These are phyloP conservation scores for Kentomonas sorsogonicus DNA, from an alignment of 208 protist genomes.

Conservation along the genomic window DNA sequence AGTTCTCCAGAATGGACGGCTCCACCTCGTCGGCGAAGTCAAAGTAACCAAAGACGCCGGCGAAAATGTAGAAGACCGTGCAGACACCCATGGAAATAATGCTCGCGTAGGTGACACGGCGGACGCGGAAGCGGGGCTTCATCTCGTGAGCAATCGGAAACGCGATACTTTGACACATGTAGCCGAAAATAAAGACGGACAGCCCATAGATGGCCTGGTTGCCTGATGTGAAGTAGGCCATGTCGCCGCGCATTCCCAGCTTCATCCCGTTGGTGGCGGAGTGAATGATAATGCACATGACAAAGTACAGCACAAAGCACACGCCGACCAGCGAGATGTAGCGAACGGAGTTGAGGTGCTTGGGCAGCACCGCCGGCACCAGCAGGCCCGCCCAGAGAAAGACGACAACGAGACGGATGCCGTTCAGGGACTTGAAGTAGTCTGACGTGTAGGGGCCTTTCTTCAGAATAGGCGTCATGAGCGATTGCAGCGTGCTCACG, in stretches of 20 bases:
- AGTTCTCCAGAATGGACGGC: slow-evolving; percentile 50
- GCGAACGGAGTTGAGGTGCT: slow-evolving; percentile 68
- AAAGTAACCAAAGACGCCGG: slow-evolving; percentile 60
- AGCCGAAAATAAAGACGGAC: slow-evolving; percentile 55
- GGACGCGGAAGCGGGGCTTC: slow-evolving; percentile 15
- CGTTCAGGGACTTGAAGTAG: slow-evolving; percentile 26
- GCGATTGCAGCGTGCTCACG: slow-evolving; percentile 53
- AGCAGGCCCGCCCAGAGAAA: slow-evolving; percentile 46
- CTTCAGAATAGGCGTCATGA: slow-evolving; percentile 26
- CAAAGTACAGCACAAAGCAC: slow-evolving; percentile 46
- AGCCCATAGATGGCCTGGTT: slow-evolving; percentile 27
- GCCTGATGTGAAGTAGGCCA: slow-evolving; percentile 25
- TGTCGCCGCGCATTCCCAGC: slow-evolving; percentile 20
- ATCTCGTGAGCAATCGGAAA: slow-evolving; percentile 42
- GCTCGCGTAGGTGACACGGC: slow-evolving; percentile 26
- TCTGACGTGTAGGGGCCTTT: slow-evolving; percentile 3
- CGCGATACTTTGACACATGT: slow-evolving; percentile 51
- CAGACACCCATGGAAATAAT: slow-evolving; percentile 35
- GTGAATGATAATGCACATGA: slow-evolving; percentile 46
- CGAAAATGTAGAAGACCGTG: slow-evolving; percentile 43
- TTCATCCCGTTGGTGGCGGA: slow-evolving; percentile 23
- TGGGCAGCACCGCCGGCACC: slow-evolving; percentile 54
- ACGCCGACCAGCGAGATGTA: slow-evolving; percentile 54
- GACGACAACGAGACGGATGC: slow-evolving; percentile 29
- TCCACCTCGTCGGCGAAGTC: slow-evolving; percentile 38